Base-by-base conservation (phyloP, 495 filamentous ascomycete species). In the Cercophora samala region DNA sequence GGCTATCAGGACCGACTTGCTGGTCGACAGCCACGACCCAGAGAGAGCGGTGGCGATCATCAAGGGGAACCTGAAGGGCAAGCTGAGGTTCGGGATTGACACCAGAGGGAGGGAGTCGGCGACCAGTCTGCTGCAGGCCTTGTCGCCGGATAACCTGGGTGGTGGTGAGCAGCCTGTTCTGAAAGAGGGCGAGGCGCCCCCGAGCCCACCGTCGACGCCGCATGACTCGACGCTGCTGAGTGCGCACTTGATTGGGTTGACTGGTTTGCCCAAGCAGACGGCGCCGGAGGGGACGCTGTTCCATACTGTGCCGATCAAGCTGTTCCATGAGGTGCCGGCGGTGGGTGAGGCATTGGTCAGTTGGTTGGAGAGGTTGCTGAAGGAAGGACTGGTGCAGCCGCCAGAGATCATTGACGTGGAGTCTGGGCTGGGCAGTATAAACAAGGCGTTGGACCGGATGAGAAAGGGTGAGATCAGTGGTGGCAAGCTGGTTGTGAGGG, bases 281-380 rank as follows among this genome's bases (percentile, higher is more conserved):
- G 67, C 78, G 3, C 66, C 77, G 0, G 79, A 81, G 11, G 80
- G 89, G 19, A 66, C 68, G 1, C 13, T 70, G 60, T 75, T 73
- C 25, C 88, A 91, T 65, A 86, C 80, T 4, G 85, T 90, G 22
- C 89, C 88, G 0, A 89, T 91, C 62, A 91, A 90, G 73, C 66
- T 89, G 24, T 91, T 90, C 69, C 89, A 91, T 68, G 81, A 84
- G 61, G 82, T 85, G 3, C 80, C 84, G 0, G 74, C 76, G 3
- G 80, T 90, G 0, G 88, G 89, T 1, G 83, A 86, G 60, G 74
- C 72, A 6, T 71, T 88, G 71, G 83, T 86, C 4, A 68, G 69
- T 19, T 91, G 88, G 88, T 72, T 89, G 66, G 88, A 90, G 72
- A 73, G 76, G 42, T 72, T 91, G 58, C 68, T 90, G 55, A 77